Base-by-base conservation (phyloP, 345 rosid genomes). In the Linum tenue region DNA sequence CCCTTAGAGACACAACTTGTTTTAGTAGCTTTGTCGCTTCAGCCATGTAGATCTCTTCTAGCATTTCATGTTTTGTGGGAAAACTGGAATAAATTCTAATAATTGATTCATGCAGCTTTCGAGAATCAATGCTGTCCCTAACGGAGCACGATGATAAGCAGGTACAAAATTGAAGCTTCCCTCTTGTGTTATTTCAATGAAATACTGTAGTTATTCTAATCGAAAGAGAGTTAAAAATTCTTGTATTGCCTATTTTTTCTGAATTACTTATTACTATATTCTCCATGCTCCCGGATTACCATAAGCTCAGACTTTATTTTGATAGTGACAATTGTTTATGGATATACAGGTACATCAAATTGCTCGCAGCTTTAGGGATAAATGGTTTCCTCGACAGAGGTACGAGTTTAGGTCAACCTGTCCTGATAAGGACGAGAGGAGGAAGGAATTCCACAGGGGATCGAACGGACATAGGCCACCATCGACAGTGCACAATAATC, bases 141-240 rank as follows among this genome's bases (percentile, higher is more conserved):
- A 90, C 99, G 37, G 99, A 94, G 78, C 99, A 94, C 70, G 85
- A 82, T 63, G 97, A 94, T 78, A 86, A 82, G 75, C 90, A 88
- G 97, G 97, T 90, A 79, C 63, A 5, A 14, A 58, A 58, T 62
- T 35, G 1, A 11, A 59, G 36, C 35, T 59, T 53, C 5, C 55
- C 37, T 59, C 76, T 73, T 43, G 7, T 83, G 89, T 94, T 90
- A 97, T 83, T 88, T 91, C 73, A 83, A 70, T 65, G 90, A 85
- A 40, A 88, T 96, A 42, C 85, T 92, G 44, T 79, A 90, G 74
- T 88, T 89, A 41, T 82, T 92, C 75, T 88, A 97, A 38, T 97
- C 90, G 78, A 97, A 92, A 69, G 85, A 81, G 62, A 96, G 90
- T 77, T 85, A 81, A 76, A 88, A 88, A 96, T 96, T 90, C 78